Base-by-base conservation (phyloP, 768 basidiomycete species). In the Multifurca ochricompacta region DNA sequence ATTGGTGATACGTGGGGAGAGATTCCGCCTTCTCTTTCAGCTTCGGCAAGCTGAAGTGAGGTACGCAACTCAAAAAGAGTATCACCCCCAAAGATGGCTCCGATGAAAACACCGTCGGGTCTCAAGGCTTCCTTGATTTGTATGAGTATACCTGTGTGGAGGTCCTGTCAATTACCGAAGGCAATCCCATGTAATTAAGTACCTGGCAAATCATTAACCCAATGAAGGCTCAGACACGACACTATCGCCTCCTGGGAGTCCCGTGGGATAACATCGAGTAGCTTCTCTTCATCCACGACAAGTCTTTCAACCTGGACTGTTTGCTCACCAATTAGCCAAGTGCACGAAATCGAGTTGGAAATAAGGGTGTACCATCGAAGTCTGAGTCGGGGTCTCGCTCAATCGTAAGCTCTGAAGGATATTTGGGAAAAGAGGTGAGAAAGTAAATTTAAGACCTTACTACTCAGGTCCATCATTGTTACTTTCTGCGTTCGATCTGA, bases 181-280 rank as follows among this genome's bases (percentile, higher is more conserved):
- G 11, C 4, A 25, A 21, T 6, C 34, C 19, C 32, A 9, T 18
- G 14, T 32, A 37, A 27, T 34, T 28, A 43, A 76, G 25, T 30
- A 90, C 94, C 92, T 57, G 93, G 95, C 6, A 99, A 78, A 70
- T 99, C 96, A 62, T 98, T 98, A 11, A 96, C 81, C 96, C 96
- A 99, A 59, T 99, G 96, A 39, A 98, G 75, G 62, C 84, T 86
- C 3, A 96, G 77, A 66, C 91, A 94, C 11, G 91, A 94, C 23
- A 96, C 83, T 42, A 97, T 80, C 16, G 89, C 91, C 64, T 98
- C 95, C 65, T 94, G 87, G 13, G 91, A 89, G 56, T 86, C 77
- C 2, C 74, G 81, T 4, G 77, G 73, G 10, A 97, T 71, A 18
- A 74, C 67, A 39, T 79, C 70, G 2, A 94, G 74, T 1, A 97